Percentiles rank a stretch among this genome's conserved stretches.
These are phyloP conservation scores for Lolium multiflorum DNA, from an alignment of 176 grass and related monocot species.

Conservation along the genomic window DNA sequence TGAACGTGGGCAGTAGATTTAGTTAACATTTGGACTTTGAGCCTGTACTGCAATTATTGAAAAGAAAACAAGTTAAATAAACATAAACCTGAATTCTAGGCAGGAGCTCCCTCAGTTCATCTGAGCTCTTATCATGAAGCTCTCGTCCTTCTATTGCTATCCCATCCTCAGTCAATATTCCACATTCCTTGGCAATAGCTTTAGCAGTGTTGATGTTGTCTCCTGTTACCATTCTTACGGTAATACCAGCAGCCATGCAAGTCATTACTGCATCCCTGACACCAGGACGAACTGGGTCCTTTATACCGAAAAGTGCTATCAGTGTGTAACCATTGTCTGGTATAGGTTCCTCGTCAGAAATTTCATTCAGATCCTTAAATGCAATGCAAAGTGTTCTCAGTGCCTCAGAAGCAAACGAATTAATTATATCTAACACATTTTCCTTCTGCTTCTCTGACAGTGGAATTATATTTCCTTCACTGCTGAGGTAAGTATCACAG, in stretches of 20 bases:
- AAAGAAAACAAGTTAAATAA: slow-evolving; percentile 20
- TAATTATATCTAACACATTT: slow-evolving; percentile 55
- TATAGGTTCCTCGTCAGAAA: slow-evolving; percentile 55
- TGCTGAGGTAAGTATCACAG: slow-evolving; percentile 58
- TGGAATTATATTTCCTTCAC: slow-evolving; percentile 53
- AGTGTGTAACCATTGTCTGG: slow-evolving; percentile 75
- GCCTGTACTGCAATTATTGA: background rate
- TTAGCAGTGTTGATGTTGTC: slow-evolving; percentile 97
- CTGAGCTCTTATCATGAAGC: slow-evolving; percentile 61
- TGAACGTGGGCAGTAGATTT: slow-evolving; percentile 38
- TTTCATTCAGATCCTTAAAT: slow-evolving; percentile 75
- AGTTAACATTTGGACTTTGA: background rate
- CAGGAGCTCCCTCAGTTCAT: slow-evolving; percentile 73
- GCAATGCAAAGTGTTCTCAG: slow-evolving; percentile 85
- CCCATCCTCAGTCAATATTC: slow-evolving; percentile 90
- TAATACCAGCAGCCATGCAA: slow-evolving; percentile 87
- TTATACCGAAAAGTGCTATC: slow-evolving; percentile 86
- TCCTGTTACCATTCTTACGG: slow-evolving; percentile 84
- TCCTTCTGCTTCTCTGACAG: slow-evolving; percentile 54
- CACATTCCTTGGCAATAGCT: slow-evolving; percentile 93
- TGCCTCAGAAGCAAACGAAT: slow-evolving; percentile 72
- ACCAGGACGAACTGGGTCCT: slow-evolving; percentile 85
- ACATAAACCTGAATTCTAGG: slow-evolving; percentile 82
- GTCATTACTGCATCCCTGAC: slow-evolving; percentile 79
- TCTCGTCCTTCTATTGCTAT: slow-evolving; percentile 83